Base-by-base conservation (phyloP, 2,329 filamentous ascomycete genomes). In the Elsinoe fawcettii region DNA sequence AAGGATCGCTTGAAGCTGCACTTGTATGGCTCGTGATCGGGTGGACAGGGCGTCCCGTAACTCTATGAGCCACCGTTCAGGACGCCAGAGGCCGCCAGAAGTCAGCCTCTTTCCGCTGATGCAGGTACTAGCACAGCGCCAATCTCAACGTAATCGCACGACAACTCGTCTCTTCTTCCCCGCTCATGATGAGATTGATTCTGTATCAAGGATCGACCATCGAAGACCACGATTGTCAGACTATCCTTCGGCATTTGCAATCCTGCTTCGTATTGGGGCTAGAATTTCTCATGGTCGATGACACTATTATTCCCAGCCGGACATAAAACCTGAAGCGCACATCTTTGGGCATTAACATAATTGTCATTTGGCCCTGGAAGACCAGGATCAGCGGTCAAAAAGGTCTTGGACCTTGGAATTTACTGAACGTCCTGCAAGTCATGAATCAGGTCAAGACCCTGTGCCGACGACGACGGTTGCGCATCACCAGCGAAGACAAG, bases 91-190 rank as follows among this genome's bases (percentile, higher is more conserved):
- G 30, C 30, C 49, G 46, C 46, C 46, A 51, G 34, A 53, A 53
- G 49, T 37, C 49, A 53, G 49, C 49, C 49, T 53, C 49, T 30
- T 53, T 53, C 49, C 34, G 30, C 32, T 34, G 32, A 53, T 53
- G 49, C 49, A 53, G 49, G 49, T 53, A 53, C 49, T 53, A 53
- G 49, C 32, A 53, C 32, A 36, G 34, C 49, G 30, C 49, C 49
- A 53, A 39, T 39, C 32, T 53, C 49, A 53, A 53, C 49, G 49
- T 18, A 53, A 53, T 53, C 49, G 49, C 49, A 53, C 49, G 34
- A 53, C 32, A 53, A 34, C 16, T 53, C 32, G 49, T 39, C 18
- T 16, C 20, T 36, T 25, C 18, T 53, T 53, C 49, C 49, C 49
- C 49, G 49, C 49, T 53, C 20, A 9, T 39, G 32, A 16, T 53